A percentile compares a stretch with the other conserved stretches of the same genome.
Conservation (phyloP, 306 rosid species). For the Quercus berberidifolia region DNA sequence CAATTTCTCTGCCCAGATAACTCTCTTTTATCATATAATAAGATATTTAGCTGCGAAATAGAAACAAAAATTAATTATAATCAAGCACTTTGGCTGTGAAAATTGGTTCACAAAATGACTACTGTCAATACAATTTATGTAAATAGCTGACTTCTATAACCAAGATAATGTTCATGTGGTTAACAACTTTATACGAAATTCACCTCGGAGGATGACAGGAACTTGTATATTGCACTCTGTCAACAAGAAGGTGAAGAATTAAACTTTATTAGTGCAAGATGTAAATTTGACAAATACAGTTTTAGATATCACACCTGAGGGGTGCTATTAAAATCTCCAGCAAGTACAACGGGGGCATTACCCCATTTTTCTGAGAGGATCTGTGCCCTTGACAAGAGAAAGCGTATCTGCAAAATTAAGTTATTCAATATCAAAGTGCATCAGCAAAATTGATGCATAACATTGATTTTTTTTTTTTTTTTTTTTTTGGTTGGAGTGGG, state of each 20-base stretch:
- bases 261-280: background rate
- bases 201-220: conserved; percentile 82
- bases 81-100: conserved; percentile 11
- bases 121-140: background rate
- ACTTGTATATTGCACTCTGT: conserved; percentile 94
- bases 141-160: conserved; percentile 19
- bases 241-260: conserved; percentile 19
- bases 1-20: conserved; percentile 74
- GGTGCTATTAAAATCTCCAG: conserved; percentile 82
- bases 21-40: conserved; percentile 62
- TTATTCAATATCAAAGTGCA: conserved; percentile 16
- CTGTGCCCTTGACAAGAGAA: conserved; percentile 64
- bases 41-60: conserved; percentile 59
- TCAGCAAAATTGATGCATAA: background rate
- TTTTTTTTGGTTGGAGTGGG: no score
- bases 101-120: conserved; percentile 10
- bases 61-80: conserved; percentile 28
- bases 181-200: conserved; percentile 23
- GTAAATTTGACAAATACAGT: conserved; percentile 7
- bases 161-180: conserved; percentile 12
- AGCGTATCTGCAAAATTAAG: conserved; percentile 55
- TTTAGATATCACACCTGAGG: conserved; percentile 62
- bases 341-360: conserved; percentile 69
- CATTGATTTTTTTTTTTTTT: background rate
- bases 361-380: conserved; percentile 75